Conservation (phyloP, 192 early-diverging fungal genomes). For the Diversispora epigaea region DNA sequence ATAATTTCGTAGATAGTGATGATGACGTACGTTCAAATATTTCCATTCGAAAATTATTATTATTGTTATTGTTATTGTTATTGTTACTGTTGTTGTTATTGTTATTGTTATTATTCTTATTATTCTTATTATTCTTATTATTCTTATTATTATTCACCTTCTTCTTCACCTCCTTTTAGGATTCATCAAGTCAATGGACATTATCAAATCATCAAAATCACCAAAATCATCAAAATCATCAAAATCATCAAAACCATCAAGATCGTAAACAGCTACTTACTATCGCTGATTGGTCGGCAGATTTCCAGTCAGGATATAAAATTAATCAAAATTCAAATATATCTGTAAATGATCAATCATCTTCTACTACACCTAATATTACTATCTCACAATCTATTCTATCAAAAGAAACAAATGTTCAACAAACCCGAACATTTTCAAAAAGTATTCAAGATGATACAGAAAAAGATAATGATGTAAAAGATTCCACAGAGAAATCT, state of each 20-base stretch:
- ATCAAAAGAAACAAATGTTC: not conserved
- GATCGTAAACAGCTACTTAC: slow-evolving; percentile 22
- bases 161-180: not conserved
- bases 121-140: too few relatives aligned
- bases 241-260: not conserved
- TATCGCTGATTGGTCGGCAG: slow-evolving; percentile 25
- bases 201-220: not conserved
- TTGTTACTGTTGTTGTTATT: not conserved
- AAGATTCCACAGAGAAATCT: not conserved
- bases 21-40: slow-evolving; percentile 8
- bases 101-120: not conserved
- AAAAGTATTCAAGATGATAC: slow-evolving; percentile 27
- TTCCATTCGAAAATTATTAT: not conserved
- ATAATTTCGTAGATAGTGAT: slow-evolving; percentile 19
- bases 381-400: not conserved
- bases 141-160: not conserved
- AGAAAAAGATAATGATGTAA: slow-evolving; percentile 22
- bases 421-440: not conserved
- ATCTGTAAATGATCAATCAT: not conserved
- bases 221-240: not conserved
- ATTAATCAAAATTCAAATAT: not conserved
- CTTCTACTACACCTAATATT: not conserved
- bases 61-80: not conserved
- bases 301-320: slow-evolving; percentile 13
- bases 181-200: slow-evolving; percentile 2